Evolutionary conservation across 164 flowering plant genomes (phyloP).

Genomic region (Stephania japonica): DNA sequence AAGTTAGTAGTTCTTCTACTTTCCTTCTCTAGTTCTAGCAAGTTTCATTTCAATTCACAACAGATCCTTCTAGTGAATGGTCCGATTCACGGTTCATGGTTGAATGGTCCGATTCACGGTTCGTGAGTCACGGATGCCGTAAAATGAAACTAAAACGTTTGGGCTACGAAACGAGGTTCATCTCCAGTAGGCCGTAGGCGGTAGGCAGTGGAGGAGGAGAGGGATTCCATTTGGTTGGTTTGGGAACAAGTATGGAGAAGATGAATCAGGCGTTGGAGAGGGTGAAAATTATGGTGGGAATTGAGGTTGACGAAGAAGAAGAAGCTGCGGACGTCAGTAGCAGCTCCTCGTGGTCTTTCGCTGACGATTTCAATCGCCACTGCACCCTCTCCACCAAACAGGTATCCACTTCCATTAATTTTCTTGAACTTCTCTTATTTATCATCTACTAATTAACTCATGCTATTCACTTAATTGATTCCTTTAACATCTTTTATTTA

Average conservation of each 20-base stretch:
- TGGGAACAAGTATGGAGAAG: conserved; percentile 50
- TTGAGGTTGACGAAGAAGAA: conserved; percentile 67
- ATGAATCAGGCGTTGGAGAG: conserved; percentile 71
- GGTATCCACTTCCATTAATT: conserved; percentile 28
- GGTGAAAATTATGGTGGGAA: conserved; percentile 83
- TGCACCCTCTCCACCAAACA: conserved; percentile 81
- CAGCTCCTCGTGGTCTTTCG: conserved; percentile 35
- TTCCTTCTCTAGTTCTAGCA: too few relatives aligned
- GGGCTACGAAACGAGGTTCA: neutral
- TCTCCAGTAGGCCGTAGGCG: neutral
- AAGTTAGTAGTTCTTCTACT: too few relatives aligned
- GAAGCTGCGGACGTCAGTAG: conserved; percentile 19
- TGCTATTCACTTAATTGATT: too few relatives aligned
- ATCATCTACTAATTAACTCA: too few relatives aligned
- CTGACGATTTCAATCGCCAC: conserved; percentile 80
- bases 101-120: too few relatives aligned
- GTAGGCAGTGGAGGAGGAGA: neutral
- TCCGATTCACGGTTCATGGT: too few relatives aligned
- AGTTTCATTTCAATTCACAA: too few relatives aligned
- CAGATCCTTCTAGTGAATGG: too few relatives aligned
- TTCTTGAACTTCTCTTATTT: neutral
- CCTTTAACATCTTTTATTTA: too few relatives aligned
- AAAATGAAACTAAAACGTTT: too few relatives aligned
- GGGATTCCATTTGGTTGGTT: neutral
- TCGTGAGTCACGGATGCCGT: too few relatives aligned